A percentile compares a stretch with the other conserved stretches of the same genome.
Evolutionary conservation across 495 filamentous ascomycete species (phyloP).

Genomic region (Penicillium desertorum): DNA sequence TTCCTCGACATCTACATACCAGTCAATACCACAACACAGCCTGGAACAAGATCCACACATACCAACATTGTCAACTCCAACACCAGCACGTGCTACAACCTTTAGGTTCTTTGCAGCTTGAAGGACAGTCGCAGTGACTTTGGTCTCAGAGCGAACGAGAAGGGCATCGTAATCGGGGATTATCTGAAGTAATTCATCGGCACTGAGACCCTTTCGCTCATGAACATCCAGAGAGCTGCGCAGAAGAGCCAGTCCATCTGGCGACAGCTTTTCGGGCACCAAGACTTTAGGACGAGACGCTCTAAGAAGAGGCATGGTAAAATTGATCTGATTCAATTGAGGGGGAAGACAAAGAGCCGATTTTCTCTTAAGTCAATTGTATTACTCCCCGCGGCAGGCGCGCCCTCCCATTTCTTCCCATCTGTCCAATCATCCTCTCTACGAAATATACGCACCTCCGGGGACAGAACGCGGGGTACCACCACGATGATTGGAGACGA

Average conservation of each 20-base stretch:
- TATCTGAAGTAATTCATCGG: constrained; percentile 55
- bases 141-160: constrained; percentile 70
- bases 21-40: background rate
- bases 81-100: constrained; percentile 72
- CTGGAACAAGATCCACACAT: constrained; percentile 7
- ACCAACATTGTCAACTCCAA: constrained; percentile 73
- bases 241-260: constrained; percentile 65
- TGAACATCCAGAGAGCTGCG: constrained; percentile 57
- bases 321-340: background rate
- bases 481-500: constrained; percentile 1
- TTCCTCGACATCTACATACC: constrained; percentile 51
- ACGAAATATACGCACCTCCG: background rate
- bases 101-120: constrained; percentile 58
- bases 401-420: constrained; percentile 1
- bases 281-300: constrained; percentile 55
- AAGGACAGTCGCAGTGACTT: constrained; percentile 62
- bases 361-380: background rate
- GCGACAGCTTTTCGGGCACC: constrained; percentile 71
- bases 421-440: background rate
- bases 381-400: constrained; percentile 17
- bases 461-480: constrained; percentile 17
- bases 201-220: constrained; percentile 53
- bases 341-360: background rate
- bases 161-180: constrained; percentile 66
- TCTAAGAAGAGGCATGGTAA: constrained; percentile 20